Evolutionary conservation across 805 yeast genomes (phyloP), one percentile per base, ranked within the genome.

Genomic region (Kodamaea fukazawae): DNA sequence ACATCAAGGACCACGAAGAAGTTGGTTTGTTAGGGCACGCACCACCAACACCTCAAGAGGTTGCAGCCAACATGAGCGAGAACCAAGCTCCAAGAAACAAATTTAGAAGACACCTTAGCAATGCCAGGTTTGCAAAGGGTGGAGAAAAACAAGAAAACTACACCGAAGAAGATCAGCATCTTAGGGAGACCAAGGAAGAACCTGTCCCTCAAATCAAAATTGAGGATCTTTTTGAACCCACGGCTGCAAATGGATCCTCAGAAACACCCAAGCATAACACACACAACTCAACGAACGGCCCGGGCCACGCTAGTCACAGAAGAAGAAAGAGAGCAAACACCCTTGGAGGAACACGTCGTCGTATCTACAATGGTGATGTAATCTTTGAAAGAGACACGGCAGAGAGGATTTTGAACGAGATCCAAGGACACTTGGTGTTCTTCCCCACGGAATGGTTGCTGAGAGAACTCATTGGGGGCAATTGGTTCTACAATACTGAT

Each of bases 401-500:
- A 0, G 89, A 82, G 48, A 70, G 81, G 43, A 67, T 89, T 26
- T 65, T 93, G 46, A 67, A 71, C 35, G 81, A 86, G 42, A 69
- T 91, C 13, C 85, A 81, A 38, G 99, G 99, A 2, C 85, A 93
- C 55, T 63, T 93, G 49, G 97, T 93, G 5, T 58, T 83, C n/a
- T 91, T 90, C 69, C 98, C 99, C 0, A 73, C 86, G 0, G 88
- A 88, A 45, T 93, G 99, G 99, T 71, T 93, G 31, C 69, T 76
- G 51, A 76, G 81, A 43, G 99, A 93, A 61, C 77, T 89, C 22
- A 96, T 90, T 42, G 78, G 86, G 5, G 91, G 87, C 8, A 93
- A 95, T 56, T 91, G 98, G 98, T 90, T 89, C 59, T 90, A 87
- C 68, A 87, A 83, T 52, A 82, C 95, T 36, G 99, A 93, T 57